Conservation (phyloP, 768 basidiomycete species). For the Trametes coccinea region DNA sequence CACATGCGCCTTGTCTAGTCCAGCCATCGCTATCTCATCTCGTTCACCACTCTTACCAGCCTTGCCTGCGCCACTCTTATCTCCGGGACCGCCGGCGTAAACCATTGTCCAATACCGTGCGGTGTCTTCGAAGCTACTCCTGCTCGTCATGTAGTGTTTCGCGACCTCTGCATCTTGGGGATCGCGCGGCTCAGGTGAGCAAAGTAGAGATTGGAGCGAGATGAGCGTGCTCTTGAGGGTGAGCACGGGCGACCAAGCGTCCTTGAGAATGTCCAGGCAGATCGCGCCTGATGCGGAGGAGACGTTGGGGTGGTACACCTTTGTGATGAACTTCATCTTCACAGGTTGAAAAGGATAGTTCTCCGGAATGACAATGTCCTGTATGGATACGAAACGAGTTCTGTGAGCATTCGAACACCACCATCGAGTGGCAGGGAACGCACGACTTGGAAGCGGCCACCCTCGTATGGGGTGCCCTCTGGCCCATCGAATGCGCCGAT, state of each 20-base stretch:
- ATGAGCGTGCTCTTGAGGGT: slow-evolving; percentile 96
- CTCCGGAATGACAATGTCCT: slow-evolving; percentile 94
- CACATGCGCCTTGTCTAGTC: slow-evolving; percentile 81
- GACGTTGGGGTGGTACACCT: slow-evolving; percentile 94
- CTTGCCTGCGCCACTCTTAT: slow-evolving; percentile 39
- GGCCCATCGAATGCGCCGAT: slow-evolving; percentile 91
- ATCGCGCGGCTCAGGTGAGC: slow-evolving; percentile 93
- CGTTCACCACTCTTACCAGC: slow-evolving; percentile 28
- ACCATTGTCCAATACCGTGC: slow-evolving; percentile 93
- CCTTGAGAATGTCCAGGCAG: slow-evolving; percentile 86
- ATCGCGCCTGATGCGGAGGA: slow-evolving; percentile 94
- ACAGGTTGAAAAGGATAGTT: slow-evolving; percentile 91
- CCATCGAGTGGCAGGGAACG: slow-evolving; percentile 34
- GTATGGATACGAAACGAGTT: slow-evolving; percentile 5
- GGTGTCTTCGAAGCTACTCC: slow-evolving; percentile 85
- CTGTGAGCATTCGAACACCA: background rate
- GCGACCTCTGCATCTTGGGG: slow-evolving; percentile 98
- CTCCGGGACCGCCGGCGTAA: slow-evolving; percentile 76
- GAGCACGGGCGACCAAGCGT: slow-evolving; percentile 94
- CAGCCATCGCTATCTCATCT: slow-evolving; percentile 67
- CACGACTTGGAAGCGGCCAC: slow-evolving; percentile 90
- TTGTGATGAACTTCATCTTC: slow-evolving; percentile 98
- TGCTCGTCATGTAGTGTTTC: slow-evolving; percentile 92
- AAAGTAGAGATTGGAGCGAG: slow-evolving; percentile 89
- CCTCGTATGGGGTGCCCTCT: slow-evolving; percentile 90